Evolutionary conservation across 352 stramenopile species (phyloP).

Genomic region (Blastocystis sp.): DNA sequence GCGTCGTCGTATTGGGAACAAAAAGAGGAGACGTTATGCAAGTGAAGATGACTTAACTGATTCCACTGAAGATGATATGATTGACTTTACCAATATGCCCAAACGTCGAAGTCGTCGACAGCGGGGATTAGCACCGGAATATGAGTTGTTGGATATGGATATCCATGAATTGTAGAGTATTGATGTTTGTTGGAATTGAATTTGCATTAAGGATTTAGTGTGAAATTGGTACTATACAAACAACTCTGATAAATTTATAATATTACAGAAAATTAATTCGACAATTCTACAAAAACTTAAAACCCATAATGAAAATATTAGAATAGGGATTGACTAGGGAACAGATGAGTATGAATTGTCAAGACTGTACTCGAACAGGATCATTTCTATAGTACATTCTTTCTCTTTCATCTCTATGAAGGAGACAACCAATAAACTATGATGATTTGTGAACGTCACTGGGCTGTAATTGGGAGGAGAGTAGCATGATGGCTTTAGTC

Average conservation of each 20-base stretch:
- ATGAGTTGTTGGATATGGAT: not conserved
- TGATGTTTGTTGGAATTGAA: slow-evolving; percentile 34
- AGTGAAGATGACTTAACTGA: not conserved
- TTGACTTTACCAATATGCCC: slow-evolving; percentile 26
- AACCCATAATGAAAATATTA: slow-evolving; percentile 10
- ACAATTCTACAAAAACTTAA: no score
- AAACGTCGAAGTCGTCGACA: slow-evolving; percentile 42
- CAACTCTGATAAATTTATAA: no score
- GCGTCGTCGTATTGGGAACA: not conserved
- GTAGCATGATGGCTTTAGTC: slow-evolving; percentile 56
- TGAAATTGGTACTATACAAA: no score
- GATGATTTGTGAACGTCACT: slow-evolving; percentile 50
- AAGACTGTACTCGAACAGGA: slow-evolving; percentile 66
- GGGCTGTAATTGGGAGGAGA: slow-evolving; percentile 60
- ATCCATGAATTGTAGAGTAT: not conserved
- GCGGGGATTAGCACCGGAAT: slow-evolving; percentile 29
- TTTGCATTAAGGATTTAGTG: no score
- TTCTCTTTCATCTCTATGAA: slow-evolving; percentile 33
- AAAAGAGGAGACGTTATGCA: not conserved
- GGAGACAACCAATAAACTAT: slow-evolving; percentile 35
- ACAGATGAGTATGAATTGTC: not conserved
- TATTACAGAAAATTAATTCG: no score
- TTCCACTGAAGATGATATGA: not conserved
- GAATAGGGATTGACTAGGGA: not conserved
- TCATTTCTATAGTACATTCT: slow-evolving; percentile 67